Evolutionary conservation across 176 grass and related monocot species (phyloP).

Genomic region (Canna indica): DNA sequence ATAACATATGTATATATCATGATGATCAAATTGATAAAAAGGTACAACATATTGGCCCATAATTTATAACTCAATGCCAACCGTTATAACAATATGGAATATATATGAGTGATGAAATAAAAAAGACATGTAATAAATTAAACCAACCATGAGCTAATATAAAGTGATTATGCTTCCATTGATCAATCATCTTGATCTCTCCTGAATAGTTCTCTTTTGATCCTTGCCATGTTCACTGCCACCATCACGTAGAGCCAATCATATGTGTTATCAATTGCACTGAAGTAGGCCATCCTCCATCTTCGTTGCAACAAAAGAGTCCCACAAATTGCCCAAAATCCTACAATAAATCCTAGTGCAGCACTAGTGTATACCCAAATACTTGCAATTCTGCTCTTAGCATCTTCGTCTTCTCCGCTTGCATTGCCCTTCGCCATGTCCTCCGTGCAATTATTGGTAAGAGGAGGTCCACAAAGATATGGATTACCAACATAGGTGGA

Average conservation of each 20-base stretch:
- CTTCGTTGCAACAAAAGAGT: slow-evolving; percentile 13
- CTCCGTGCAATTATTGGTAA: slow-evolving; percentile 6
- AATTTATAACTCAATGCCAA: too few relatives aligned
- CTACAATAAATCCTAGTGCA: slow-evolving; percentile 17
- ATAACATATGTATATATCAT: too few relatives aligned
- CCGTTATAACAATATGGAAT: too few relatives aligned
- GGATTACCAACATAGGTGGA: background rate
- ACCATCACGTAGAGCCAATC: background rate
- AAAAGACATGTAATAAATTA: too few relatives aligned
- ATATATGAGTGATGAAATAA: too few relatives aligned
- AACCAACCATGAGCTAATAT: too few relatives aligned
- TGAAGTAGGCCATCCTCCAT: slow-evolving; percentile 22
- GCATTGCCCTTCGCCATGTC: background rate
- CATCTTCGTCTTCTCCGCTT: background rate
- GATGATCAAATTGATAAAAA: too few relatives aligned
- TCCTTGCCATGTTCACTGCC: background rate
- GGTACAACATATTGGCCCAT: too few relatives aligned
- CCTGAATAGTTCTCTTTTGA: too few relatives aligned
- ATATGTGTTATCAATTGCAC: slow-evolving; percentile 12
- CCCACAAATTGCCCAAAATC: slow-evolving; percentile 26
- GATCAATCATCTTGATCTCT: too few relatives aligned
- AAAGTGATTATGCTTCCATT: too few relatives aligned
- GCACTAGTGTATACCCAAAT: background rate
- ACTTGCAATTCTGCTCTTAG: too few relatives aligned
- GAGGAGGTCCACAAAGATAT: background rate